phyloP scores from a whole-genome alignment of 768 basidiomycete genomes.

The Lepiota subincarnata region DNA sequence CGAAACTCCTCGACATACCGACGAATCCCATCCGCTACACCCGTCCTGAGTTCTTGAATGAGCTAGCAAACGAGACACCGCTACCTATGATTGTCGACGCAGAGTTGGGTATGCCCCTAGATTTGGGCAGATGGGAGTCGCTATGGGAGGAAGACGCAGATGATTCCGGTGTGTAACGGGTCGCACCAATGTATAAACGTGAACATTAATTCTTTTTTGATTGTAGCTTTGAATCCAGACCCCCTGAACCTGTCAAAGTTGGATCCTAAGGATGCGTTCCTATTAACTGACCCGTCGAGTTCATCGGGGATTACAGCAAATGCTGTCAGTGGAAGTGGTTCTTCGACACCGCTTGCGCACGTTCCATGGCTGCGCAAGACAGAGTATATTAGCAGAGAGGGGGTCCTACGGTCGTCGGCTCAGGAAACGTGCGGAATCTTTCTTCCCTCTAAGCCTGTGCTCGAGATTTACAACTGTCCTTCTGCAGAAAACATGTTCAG shows the following conservation, averaged over 20 bases:
- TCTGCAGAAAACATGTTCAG: constrained; percentile 42
- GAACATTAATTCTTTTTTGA: neutral
- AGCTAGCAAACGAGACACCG: constrained; percentile 74
- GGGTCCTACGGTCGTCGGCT: constrained; percentile 34
- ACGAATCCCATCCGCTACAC: constrained; percentile 88
- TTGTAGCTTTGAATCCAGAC: constrained; percentile 59
- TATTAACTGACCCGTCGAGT: constrained; percentile 64
- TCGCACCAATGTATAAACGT: neutral
- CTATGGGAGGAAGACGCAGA: constrained; percentile 80
- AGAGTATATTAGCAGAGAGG: constrained; percentile 74
- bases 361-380: constrained; percentile 93
- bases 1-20: constrained; percentile 89
- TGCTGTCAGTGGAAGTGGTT: constrained; percentile 31
- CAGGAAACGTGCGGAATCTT: constrained; percentile 52
- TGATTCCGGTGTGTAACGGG: constrained; percentile 53
- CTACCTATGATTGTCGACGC: constrained; percentile 96
- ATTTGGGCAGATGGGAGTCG: constrained; percentile 77
- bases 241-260: constrained; percentile 51
- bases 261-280: constrained; percentile 72
- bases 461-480: neutral
- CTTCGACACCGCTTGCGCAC: constrained; percentile 50
- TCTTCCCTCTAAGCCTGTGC: neutral
- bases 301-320: constrained; percentile 40
- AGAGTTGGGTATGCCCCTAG: constrained; percentile 94
- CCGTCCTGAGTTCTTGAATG: constrained; percentile 77